Conservation (phyloP, 139 green algal species). For the Eudorina sp. region DNA sequence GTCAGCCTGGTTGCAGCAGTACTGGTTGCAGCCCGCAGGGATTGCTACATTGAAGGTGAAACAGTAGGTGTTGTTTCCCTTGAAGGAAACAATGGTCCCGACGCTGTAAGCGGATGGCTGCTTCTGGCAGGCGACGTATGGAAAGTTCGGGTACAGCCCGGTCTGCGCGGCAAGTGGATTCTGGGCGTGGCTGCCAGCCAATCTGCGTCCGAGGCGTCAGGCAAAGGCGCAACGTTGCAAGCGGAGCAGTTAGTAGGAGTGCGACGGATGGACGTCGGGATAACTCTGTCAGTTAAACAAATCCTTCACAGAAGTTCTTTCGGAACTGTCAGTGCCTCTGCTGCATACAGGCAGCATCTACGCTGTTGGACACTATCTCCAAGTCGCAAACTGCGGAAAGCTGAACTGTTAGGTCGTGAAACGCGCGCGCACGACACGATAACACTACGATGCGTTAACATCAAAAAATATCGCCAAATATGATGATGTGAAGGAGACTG, state of each 20-base stretch:
- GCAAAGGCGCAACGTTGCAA: neutral
- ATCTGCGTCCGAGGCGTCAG: neutral
- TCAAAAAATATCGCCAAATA: neutral
- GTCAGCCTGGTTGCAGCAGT: conserved; percentile 25
- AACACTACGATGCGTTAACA: no score
- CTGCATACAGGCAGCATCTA: no score
- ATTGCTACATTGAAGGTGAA: neutral
- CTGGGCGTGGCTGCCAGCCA: neutral
- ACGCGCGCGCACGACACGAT: no score
- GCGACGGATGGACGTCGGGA: neutral
- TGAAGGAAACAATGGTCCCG: neutral
- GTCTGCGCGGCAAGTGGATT: neutral
- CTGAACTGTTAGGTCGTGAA: no score
- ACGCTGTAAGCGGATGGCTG: neutral
- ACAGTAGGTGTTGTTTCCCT: conserved; percentile 2
- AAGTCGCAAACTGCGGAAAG: no score
- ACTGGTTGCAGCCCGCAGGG: neutral
- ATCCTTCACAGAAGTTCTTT: neutral
- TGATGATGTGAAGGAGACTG: neutral
- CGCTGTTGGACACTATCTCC: no score
- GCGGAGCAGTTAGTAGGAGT: neutral
- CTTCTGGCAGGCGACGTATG: conserved; percentile 1
- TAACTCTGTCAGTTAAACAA: neutral
- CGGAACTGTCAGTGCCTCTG: neutral
- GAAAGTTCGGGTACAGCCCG: neutral